phyloP scores from a whole-genome alignment of 164 flowering plant species.

The Santalum album region DNA sequence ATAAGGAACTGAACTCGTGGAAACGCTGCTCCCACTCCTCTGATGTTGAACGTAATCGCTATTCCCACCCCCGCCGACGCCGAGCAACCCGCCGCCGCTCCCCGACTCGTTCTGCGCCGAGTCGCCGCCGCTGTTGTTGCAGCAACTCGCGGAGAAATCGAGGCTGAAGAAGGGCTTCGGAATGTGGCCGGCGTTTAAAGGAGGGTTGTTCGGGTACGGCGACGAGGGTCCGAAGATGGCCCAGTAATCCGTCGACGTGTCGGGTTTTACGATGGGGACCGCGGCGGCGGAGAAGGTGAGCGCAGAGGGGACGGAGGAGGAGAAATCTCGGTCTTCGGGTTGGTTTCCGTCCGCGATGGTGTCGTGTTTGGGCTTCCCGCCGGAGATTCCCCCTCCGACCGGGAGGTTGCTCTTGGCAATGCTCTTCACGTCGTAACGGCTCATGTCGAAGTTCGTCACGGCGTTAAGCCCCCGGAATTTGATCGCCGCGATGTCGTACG shows the following conservation, averaged over 20 bases:
- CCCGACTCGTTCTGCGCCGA: conserved; percentile 15
- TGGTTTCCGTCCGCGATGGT: conserved; percentile 12
- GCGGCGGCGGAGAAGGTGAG: conserved; percentile 30
- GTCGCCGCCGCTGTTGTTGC: conserved; percentile 11
- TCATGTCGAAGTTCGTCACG: conserved; percentile 81
- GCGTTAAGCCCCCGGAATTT: conserved; percentile 79
- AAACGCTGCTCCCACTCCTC: neutral
- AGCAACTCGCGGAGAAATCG: conserved; percentile 19
- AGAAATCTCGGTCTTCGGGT: conserved; percentile 16
- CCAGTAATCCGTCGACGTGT: conserved; percentile 26
- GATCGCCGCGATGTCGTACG: conserved; percentile 83
- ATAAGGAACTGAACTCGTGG: conserved; percentile 2
- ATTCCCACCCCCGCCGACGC: neutral
- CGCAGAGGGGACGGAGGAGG: conserved; percentile 18
- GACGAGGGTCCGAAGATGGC: conserved; percentile 16
- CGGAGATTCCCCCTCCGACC: conserved; percentile 45
- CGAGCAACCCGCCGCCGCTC: conserved; percentile 10
- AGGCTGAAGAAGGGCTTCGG: conserved; percentile 11
- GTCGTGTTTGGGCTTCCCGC: no score
- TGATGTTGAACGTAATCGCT: conserved; percentile 1
- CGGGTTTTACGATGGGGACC: conserved; percentile 29
- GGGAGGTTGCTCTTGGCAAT: conserved; percentile 65
- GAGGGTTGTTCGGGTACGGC: conserved; percentile 1
- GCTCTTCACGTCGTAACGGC: conserved; percentile 70
- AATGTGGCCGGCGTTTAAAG: conserved; percentile 4